phyloP scores from a whole-genome alignment of 495 filamentous ascomycete species.

The Aspergillus homomorphus region DNA sequence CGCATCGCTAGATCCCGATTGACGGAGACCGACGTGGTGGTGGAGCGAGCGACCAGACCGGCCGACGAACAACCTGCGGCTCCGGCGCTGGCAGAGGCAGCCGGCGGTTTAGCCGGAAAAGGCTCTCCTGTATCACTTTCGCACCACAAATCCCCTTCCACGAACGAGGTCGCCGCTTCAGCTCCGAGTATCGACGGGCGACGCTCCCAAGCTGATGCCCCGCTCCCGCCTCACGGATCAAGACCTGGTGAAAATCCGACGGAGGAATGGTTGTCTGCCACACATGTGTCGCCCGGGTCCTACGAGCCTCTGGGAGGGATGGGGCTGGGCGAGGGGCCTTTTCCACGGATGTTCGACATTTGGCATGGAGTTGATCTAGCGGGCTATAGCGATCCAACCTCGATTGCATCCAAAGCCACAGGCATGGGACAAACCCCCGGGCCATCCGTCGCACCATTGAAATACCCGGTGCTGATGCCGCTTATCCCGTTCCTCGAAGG shows the following conservation, averaged over 20 bases:
- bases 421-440: conserved; percentile 18
- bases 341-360: conserved; percentile 37
- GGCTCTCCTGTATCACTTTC: conserved; percentile 30
- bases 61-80: conserved; percentile 5
- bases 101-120: conserved; percentile 21
- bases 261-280: conserved; percentile 40
- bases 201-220: conserved; percentile 23
- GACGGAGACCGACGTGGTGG: conserved; percentile 12
- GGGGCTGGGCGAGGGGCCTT: conserved; percentile 28
- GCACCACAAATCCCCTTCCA: conserved; percentile 30
- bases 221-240: conserved; percentile 19
- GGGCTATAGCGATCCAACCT: conserved; percentile 19
- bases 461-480: conserved; percentile 85
- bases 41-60: conserved; percentile 1
- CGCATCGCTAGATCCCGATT: conserved; percentile 40
- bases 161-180: conserved; percentile 35
- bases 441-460: conserved; percentile 37
- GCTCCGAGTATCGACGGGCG: conserved; percentile 35
- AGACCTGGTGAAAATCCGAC: conserved; percentile 25
- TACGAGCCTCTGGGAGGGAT: conserved; percentile 33
- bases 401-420: conserved; percentile 17
- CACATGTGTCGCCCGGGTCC: conserved; percentile 40
- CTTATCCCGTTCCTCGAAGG: conserved; percentile 71
- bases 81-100: conserved; percentile 10
- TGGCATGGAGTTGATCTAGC: conserved; percentile 37